phyloP scores from a whole-genome alignment of 257 asterid species.

The Penstemon eatonii region DNA sequence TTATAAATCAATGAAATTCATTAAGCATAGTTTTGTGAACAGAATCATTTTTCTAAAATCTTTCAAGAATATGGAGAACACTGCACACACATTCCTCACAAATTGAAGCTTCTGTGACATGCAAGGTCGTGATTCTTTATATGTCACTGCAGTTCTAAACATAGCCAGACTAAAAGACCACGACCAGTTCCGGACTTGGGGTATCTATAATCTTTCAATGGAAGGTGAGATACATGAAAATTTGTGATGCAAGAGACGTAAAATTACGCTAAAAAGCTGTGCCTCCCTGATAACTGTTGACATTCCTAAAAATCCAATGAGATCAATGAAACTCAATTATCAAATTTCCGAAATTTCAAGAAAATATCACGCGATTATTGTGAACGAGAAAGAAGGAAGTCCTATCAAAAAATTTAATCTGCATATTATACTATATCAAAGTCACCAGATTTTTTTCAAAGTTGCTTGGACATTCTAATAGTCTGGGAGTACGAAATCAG shows the following conservation, averaged over 20 bases:
- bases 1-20: slow-evolving; percentile 1
- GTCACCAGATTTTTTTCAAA: slow-evolving; percentile 1
- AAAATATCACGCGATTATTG: background rate
- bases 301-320: background rate
- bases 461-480: slow-evolving; percentile 1
- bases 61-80: slow-evolving; percentile 1
- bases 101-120: background rate
- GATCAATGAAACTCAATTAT: background rate
- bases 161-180: background rate
- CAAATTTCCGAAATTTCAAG: background rate
- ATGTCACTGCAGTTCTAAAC: slow-evolving; percentile 12
- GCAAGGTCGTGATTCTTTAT: background rate
- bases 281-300: slow-evolving; percentile 5
- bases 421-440: background rate
- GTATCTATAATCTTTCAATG: background rate
- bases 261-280: slow-evolving; percentile 3
- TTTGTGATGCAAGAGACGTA: background rate
- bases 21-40: slow-evolving; percentile 7
- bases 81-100: background rate
- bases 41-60: slow-evolving; percentile 4
- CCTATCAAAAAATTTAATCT: background rate
- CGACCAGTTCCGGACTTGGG: background rate
- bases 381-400: background rate
- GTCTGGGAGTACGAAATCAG: background rate
- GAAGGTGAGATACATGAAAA: background rate